Conservation (phyloP, 768 basidiomycete species). For the Rhizopogon rudus region DNA sequence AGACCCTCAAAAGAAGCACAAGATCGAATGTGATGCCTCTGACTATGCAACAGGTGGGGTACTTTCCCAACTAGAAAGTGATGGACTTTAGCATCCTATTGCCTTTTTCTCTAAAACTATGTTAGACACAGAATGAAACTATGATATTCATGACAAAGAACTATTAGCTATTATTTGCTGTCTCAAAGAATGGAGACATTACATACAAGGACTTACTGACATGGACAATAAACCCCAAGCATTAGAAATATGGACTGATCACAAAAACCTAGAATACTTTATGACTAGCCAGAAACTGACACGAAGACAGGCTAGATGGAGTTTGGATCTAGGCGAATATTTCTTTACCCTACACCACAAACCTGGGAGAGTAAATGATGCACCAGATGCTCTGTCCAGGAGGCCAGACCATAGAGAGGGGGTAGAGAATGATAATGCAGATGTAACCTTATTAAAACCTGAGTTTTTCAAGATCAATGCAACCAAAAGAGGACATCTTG, state of each 20-base stretch:
- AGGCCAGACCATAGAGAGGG: no score
- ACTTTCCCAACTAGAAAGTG: background rate
- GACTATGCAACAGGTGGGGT: background rate
- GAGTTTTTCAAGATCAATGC: background rate
- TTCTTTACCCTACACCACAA: no score
- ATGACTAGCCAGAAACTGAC: constrained; percentile 20
- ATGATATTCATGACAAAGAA: constrained; percentile 31
- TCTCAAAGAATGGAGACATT: background rate
- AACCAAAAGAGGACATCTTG: background rate
- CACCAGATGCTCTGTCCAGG: no score
- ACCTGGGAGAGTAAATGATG: no score
- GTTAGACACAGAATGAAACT: constrained; percentile 31
- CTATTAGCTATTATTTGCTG: background rate
- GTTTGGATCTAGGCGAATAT: constrained; percentile 13
- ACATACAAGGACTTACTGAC: background rate
- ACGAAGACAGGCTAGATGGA: constrained; percentile 18
- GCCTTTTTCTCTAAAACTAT: constrained; percentile 25
- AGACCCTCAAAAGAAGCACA: background rate
- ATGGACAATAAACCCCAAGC: background rate
- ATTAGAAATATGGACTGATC: constrained; percentile 12
- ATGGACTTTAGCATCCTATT: constrained; percentile 22
- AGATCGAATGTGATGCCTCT: background rate
- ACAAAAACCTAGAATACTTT: constrained; percentile 36
- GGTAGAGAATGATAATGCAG: no score
- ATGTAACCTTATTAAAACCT: no score